These are phyloP conservation scores for Fusarium liriodendri DNA, from an alignment of 2,329 filamentous ascomycete species.

Conservation along the genomic window DNA sequence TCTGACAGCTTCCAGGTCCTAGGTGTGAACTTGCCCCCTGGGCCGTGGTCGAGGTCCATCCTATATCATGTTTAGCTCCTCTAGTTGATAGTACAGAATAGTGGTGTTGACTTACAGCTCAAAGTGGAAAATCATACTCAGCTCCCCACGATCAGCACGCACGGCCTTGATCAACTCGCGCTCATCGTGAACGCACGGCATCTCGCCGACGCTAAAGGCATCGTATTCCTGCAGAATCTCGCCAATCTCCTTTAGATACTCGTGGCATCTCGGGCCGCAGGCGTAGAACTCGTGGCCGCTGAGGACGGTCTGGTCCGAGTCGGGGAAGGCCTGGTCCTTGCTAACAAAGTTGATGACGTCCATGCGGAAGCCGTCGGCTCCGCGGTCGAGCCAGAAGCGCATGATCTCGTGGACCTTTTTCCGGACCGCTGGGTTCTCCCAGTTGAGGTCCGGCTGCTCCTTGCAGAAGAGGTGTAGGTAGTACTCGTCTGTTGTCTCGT, in stretches of 20 bases:
- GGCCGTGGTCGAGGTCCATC: slow-evolving; percentile 62
- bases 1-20: slow-evolving; percentile 60
- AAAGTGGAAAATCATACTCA: slow-evolving; percentile 81
- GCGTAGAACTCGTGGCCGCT: slow-evolving; percentile 59
- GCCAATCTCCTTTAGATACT: slow-evolving; percentile 59
- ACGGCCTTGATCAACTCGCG: slow-evolving; percentile 61
- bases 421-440: slow-evolving; percentile 75
- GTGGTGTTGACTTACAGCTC: slow-evolving; percentile 60
- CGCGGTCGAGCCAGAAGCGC: slow-evolving; percentile 79
- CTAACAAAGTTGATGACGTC: slow-evolving; percentile 77
- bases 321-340: slow-evolving; percentile 68
- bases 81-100: background rate
- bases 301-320: slow-evolving; percentile 53
- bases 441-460: slow-evolving; percentile 82
- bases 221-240: slow-evolving; percentile 58
- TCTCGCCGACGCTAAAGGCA: slow-evolving; percentile 65
- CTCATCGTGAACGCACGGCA: slow-evolving; percentile 58
- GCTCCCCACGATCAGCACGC: slow-evolving; percentile 65
- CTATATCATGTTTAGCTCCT: slow-evolving; percentile 40
- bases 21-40: slow-evolving; percentile 56
- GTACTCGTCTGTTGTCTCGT: slow-evolving; percentile 61
- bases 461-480: slow-evolving; percentile 77
- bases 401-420: slow-evolving; percentile 75
- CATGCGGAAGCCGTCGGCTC: slow-evolving; percentile 74
- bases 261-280: slow-evolving; percentile 62